phyloP scores from a whole-genome alignment of 768 basidiomycete species.

The Lanmaoa rubissima region DNA sequence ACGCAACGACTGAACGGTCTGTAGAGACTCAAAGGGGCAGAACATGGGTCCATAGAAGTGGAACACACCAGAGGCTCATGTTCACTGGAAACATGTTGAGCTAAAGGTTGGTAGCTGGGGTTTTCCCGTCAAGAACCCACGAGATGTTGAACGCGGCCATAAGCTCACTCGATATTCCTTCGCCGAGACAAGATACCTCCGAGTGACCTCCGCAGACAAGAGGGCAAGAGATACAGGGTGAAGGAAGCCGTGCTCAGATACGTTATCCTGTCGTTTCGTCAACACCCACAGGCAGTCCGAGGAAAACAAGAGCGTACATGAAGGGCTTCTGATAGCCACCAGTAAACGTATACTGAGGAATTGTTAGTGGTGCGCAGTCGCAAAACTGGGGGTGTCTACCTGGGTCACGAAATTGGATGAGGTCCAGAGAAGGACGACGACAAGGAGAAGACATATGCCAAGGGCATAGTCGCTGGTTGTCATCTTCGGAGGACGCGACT shows the following conservation, averaged over 20 bases:
- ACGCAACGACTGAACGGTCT: constrained; percentile 9
- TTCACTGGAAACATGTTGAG: constrained; percentile 12
- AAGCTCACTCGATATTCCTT: constrained; percentile 12
- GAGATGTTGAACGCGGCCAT: background rate
- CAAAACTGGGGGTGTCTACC: constrained; percentile 35
- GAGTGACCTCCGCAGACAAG: constrained; percentile 36
- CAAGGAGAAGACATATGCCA: constrained; percentile 67
- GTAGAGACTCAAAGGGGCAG: background rate
- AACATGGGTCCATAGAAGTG: background rate
- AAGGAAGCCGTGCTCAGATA: constrained; percentile 94
- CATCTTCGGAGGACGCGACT: constrained; percentile 1
- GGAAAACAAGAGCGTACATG: constrained; percentile 47
- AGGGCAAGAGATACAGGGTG: constrained; percentile 74
- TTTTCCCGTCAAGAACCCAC: background rate
- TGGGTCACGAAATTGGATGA: constrained; percentile 84
- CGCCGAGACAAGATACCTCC: background rate
- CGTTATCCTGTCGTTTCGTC: constrained; percentile 57
- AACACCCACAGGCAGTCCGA: background rate
- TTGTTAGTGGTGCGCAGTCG: constrained; percentile 4
- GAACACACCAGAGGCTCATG: constrained; percentile 21
- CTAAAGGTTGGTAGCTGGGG: constrained; percentile 26
- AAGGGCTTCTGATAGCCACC: constrained; percentile 88
- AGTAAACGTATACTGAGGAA: constrained; percentile 46
- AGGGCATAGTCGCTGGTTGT: constrained; percentile 41
- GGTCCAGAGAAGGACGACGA: constrained; percentile 89